phyloP scores from a whole-genome alignment of 331 rosid species.

The Rhamnella rubrinervis region DNA sequence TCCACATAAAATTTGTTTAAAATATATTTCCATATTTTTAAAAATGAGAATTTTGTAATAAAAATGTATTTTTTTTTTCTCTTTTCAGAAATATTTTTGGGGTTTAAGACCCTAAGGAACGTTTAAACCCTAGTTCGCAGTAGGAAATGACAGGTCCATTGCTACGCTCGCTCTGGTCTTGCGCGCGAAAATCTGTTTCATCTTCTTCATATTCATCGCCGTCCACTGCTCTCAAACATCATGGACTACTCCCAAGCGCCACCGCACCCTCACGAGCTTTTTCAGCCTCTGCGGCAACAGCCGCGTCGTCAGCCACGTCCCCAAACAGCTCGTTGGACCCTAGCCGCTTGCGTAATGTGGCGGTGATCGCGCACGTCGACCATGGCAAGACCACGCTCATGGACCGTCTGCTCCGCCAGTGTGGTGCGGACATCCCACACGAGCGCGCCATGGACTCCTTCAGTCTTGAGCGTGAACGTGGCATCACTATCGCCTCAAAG shows the following conservation, averaged over 20 bases:
- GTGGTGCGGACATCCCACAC: constrained; percentile 97
- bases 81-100: no score
- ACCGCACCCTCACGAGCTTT: constrained; percentile 48
- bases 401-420: constrained; percentile 99
- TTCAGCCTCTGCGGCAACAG: constrained; percentile 43
- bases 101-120: no score
- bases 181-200: constrained; percentile 49
- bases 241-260: constrained; percentile 19
- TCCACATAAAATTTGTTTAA: no score
- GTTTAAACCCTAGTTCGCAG: background rate
- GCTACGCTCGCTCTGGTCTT: constrained; percentile 73
- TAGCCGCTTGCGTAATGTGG: constrained; percentile 85
- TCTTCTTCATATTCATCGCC: constrained; percentile 26
- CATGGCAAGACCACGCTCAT: constrained; percentile 98
- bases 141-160: constrained; percentile 71
- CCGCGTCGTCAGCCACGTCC: constrained; percentile 32
- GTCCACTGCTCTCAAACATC: constrained; percentile 16
- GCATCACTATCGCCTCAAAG: constrained; percentile 96
- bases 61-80: no score
- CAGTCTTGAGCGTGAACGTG: constrained; percentile 89
- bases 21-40: no score
- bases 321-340: constrained; percentile 49
- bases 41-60: no score
- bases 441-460: constrained; percentile 95
- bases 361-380: constrained; percentile 94